Percentiles rank a stretch among this genome's conserved stretches.
These are phyloP conservation scores for Tolypocladium tundrense DNA, from an alignment of 2,329 filamentous ascomycete species.

Conservation along the genomic window DNA sequence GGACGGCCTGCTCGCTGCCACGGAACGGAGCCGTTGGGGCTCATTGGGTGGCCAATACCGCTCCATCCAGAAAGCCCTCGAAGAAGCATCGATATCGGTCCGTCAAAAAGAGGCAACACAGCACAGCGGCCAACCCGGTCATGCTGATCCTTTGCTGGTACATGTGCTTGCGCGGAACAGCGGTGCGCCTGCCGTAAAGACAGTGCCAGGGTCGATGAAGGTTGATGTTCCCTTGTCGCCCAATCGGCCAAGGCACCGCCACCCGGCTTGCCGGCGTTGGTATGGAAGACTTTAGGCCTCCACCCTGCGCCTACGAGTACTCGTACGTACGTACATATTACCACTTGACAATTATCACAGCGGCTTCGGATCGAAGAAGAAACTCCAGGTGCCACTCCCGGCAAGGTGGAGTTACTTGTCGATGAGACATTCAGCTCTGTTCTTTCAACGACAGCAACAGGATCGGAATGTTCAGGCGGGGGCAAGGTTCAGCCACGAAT, in stretches of 20 bases:
- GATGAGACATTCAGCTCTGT: neutral
- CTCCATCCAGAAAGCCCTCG: neutral
- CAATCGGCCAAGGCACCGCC: neutral
- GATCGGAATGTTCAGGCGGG: neutral
- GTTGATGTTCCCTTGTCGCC: no score
- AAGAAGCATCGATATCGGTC: neutral
- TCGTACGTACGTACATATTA: neutral
- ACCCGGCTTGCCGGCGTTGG: neutral
- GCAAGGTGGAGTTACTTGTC: neutral
- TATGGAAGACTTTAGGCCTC: neutral
- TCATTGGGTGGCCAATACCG: neutral
- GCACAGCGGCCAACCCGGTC: neutral
- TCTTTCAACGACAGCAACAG: neutral
- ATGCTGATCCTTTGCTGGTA: neutral
- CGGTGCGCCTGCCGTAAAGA: neutral
- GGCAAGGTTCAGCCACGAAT: neutral
- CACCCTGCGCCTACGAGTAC: neutral
- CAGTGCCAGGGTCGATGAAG: neutral
- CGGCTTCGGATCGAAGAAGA: neutral
- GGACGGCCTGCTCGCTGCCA: neutral
- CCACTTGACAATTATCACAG: neutral
- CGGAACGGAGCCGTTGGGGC: neutral
- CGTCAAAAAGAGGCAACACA: neutral
- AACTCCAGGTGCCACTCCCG: neutral
- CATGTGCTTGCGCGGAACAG: neutral